Conservation (phyloP, 495 filamentous ascomycete genomes). For the Xylaria venustula region DNA sequence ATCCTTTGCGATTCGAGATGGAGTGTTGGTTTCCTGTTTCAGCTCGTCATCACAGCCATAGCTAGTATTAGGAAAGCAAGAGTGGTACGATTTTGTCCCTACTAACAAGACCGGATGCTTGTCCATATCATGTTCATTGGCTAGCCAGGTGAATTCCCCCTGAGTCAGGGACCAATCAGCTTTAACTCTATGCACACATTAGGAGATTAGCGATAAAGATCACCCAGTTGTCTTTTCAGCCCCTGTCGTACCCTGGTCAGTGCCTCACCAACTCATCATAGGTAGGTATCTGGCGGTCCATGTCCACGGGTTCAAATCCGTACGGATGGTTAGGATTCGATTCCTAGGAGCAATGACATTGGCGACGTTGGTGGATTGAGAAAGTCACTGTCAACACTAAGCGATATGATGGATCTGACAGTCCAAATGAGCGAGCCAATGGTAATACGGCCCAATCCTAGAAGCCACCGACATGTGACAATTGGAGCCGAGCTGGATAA, state of each 20-base stretch:
- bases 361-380: not conserved
- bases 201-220: slow-evolving; percentile 6
- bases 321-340: not conserved
- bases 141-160: not conserved
- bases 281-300: not conserved
- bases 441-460: not conserved
- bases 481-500: not conserved
- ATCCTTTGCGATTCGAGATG: not conserved
- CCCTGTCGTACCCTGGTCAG: not conserved
- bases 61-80: not conserved
- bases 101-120: not conserved
- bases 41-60: slow-evolving; percentile 2
- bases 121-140: not conserved
- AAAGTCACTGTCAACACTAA: too few species aligned
- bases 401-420: too few species aligned
- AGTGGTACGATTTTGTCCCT: slow-evolving; percentile 2
- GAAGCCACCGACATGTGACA: not conserved
- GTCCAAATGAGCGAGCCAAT: not conserved
- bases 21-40: not conserved
- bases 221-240: not conserved
- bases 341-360: not conserved
- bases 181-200: not conserved
- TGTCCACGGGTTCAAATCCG: not conserved
- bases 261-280: not conserved
- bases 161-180: slow-evolving; percentile 1